These are phyloP conservation scores for Heracleum sosnowskyi DNA, from an alignment of 129 eudicot species.

Conservation along the genomic window DNA sequence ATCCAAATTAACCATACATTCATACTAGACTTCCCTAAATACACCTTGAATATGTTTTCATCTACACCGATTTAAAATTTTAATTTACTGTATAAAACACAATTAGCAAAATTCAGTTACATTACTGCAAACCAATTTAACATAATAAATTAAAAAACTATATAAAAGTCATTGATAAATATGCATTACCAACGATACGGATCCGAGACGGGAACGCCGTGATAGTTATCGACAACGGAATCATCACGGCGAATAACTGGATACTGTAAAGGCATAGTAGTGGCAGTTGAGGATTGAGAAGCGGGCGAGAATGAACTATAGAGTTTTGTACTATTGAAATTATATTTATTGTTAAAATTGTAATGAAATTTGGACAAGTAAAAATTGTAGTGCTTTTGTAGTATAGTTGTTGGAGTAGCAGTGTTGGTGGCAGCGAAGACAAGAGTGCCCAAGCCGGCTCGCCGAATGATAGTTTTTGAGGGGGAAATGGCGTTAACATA, in stretches of 20 bases:
- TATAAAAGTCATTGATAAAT: no score
- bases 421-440: not conserved
- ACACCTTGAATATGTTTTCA: no score
- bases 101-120: no score
- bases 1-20: no score
- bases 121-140: no score
- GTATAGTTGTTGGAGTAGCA: not conserved
- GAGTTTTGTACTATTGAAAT: not conserved
- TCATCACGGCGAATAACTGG: slow-evolving; percentile 60
- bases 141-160: no score
- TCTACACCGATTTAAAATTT: no score
- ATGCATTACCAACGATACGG: slow-evolving; percentile 70
- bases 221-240: slow-evolving; percentile 65
- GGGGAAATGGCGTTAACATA: not conserved
- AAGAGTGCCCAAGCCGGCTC: not conserved
- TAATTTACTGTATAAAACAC: no score
- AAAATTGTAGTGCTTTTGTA: not conserved
- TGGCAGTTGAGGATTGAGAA: not conserved
- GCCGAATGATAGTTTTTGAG: not conserved
- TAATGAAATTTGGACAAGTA: not conserved
- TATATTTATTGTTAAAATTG: not conserved
- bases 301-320: not conserved
- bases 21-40: no score
- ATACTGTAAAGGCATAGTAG: slow-evolving; percentile 35
- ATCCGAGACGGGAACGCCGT: slow-evolving; percentile 58